phyloP scores from a whole-genome alignment of 179 eudicot genomes.

The Carnegiea gigantea region DNA sequence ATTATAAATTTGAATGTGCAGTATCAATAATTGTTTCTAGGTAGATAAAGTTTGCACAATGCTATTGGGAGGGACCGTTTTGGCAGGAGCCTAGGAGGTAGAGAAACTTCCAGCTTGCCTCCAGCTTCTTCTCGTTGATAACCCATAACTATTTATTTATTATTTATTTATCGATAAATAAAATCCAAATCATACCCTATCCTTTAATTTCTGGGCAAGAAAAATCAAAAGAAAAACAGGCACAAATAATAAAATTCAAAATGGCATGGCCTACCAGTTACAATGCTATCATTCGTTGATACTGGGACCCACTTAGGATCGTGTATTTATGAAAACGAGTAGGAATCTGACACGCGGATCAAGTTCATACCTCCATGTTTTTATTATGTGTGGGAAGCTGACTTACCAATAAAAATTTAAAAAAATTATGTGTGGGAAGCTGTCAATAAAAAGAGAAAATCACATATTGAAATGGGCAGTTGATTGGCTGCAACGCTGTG shows the following conservation, averaged over 20 bases:
- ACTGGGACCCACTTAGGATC: constrained; percentile 23
- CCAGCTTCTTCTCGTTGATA: constrained; percentile 18
- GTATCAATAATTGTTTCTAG: too few species aligned
- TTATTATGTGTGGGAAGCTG: not conserved
- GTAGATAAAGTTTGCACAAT: too few species aligned
- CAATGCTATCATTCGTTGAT: constrained; percentile 8
- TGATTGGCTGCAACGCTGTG: constrained; percentile 15
- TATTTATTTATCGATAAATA: not conserved
- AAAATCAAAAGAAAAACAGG: not conserved
- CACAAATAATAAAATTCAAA: not conserved
- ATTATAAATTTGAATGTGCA: too few species aligned
- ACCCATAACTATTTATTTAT: too few species aligned
- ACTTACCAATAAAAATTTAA: too few species aligned
- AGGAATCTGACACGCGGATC: constrained; percentile 9
- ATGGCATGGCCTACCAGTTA: not conserved
- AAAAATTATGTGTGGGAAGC: not conserved
- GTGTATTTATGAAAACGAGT: constrained; percentile 5
- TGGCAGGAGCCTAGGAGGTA: not conserved
- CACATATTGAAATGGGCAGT: not conserved
- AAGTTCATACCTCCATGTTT: not conserved
- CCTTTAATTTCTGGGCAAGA: not conserved
- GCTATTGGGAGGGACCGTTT: not conserved
- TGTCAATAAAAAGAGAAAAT: not conserved
- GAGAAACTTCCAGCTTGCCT: constrained; percentile 23
- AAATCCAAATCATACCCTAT: not conserved